Base-by-base conservation (phyloP, 2,329 filamentous ascomycete genomes). In the Paradendryphiella salina region DNA sequence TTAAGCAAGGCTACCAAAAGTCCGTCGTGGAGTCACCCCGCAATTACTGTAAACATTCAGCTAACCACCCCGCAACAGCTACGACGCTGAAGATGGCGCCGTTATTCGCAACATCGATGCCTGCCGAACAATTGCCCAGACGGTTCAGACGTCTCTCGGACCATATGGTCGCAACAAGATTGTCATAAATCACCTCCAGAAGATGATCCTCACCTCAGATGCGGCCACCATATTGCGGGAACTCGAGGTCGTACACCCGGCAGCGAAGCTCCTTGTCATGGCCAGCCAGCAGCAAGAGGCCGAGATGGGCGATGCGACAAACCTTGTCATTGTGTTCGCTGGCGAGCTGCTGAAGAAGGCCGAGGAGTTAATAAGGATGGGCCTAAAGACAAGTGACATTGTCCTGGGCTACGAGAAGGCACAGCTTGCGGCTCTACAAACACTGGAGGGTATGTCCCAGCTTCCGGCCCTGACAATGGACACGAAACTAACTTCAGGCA, bases 101-200 rank as follows among this genome's bases (percentile, higher is more conserved):
- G 92, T 99, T 63, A 83, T 97, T 61, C 91, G 94, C 72, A 99
- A 99, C 77, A 97, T 99, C 78, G 95, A 99, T 73, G 94, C 95
- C 73, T 99, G 94, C 80, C 85, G 92, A 61, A 90, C 94, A 63
- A 97, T 99, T 76, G 86, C 94, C 52, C 89, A 89, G 68, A 99
- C 94, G 44, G 94, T 99, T 41, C 91, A 96, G 80, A 97, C 94
- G 50, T 97, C 94, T 37, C 84, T 99, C 29, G 95, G 94, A 44
- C 94, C 94, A 54, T 96, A 96, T 77, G 94, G 94, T 70, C 89
- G 94, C 77, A 99, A 99, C 82, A 99, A 99, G 81, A 92, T 99
- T 72, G 90, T 99, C 79, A 97, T 99, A 82, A 99, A 99, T 82
- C 95, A 99, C 79, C 83, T 99, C 58, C 90, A 96, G 77, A 99